Conservation (phyloP, 2,329 filamentous ascomycete species). For the Trichoderma breve region DNA sequence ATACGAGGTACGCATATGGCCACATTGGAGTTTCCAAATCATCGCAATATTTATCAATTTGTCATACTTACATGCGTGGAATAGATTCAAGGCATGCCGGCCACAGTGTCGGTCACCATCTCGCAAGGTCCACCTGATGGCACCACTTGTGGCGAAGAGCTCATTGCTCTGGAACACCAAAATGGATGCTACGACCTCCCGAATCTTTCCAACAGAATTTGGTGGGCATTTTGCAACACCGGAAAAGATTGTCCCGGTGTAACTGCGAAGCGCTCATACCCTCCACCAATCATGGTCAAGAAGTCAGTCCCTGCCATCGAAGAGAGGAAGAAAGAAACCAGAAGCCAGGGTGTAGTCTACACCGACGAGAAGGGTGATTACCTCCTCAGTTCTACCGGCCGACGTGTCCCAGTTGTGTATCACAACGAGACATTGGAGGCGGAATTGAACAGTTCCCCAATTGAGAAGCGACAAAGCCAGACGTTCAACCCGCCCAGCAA, state of each 20-base stretch:
- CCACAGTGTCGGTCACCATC: constrained; percentile 11
- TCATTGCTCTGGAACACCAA: constrained; percentile 12
- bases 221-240: constrained; percentile 19
- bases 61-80: neutral
- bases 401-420: constrained; percentile 8
- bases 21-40: neutral
- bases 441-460: neutral
- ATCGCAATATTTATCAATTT: neutral
- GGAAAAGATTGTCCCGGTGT: constrained; percentile 16
- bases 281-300: neutral
- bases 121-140: constrained; percentile 8
- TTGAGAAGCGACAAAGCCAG: constrained; percentile 17
- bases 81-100: constrained; percentile 18
- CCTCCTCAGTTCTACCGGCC: neutral
- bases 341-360: neutral
- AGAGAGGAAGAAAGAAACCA: neutral
- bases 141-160: neutral
- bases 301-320: neutral
- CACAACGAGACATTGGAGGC: neutral
- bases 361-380: constrained; percentile 8
- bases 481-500: constrained; percentile 4
- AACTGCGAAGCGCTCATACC: neutral
- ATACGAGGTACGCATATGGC: constrained; percentile 4
- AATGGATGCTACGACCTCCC: constrained; percentile 16
- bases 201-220: constrained; percentile 12